phyloP scores from a whole-genome alignment of 768 basidiomycete genomes.

The Tephrocybe sp. region DNA sequence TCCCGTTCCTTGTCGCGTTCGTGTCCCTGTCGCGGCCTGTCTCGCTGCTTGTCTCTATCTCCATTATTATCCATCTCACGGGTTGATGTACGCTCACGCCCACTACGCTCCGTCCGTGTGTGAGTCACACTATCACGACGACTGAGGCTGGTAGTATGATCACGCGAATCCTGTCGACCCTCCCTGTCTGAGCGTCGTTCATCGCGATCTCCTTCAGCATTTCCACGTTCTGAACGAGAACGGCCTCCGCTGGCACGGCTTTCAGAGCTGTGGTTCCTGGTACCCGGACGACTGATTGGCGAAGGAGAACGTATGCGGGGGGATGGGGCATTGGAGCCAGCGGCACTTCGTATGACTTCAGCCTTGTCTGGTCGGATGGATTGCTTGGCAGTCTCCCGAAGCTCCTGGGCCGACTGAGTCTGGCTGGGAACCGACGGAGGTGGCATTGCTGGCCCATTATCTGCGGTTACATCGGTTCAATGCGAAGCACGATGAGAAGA shows the following conservation, averaged over 20 bases:
- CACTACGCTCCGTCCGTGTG: constrained; percentile 47
- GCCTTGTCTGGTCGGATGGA: constrained; percentile 49
- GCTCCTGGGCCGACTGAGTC: constrained; percentile 74
- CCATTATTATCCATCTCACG: constrained; percentile 45
- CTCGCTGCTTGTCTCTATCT: constrained; percentile 49
- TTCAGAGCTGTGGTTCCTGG: constrained; percentile 68
- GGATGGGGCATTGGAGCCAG: constrained; percentile 54
- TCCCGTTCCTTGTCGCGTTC: constrained; percentile 61
- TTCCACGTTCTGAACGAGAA: constrained; percentile 50
- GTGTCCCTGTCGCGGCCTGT: constrained; percentile 46
- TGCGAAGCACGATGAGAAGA: constrained; percentile 38
- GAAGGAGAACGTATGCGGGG: constrained; percentile 67
- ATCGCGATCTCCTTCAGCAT: constrained; percentile 46
- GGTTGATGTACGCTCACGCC: constrained; percentile 37
- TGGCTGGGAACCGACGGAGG: constrained; percentile 80
- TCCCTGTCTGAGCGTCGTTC: constrained; percentile 59
- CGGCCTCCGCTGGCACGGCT: constrained; percentile 73
- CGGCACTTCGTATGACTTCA: constrained; percentile 48
- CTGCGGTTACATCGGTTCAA: constrained; percentile 40
- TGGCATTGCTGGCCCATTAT: constrained; percentile 59
- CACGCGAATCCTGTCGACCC: constrained; percentile 43
- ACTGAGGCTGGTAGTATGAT: constrained; percentile 34
- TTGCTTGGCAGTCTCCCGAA: constrained; percentile 79
- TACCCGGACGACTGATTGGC: constrained; percentile 64
- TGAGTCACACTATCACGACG: constrained; percentile 56